Conservation (phyloP, 768 basidiomycete genomes). For the Mycena rosella region DNA sequence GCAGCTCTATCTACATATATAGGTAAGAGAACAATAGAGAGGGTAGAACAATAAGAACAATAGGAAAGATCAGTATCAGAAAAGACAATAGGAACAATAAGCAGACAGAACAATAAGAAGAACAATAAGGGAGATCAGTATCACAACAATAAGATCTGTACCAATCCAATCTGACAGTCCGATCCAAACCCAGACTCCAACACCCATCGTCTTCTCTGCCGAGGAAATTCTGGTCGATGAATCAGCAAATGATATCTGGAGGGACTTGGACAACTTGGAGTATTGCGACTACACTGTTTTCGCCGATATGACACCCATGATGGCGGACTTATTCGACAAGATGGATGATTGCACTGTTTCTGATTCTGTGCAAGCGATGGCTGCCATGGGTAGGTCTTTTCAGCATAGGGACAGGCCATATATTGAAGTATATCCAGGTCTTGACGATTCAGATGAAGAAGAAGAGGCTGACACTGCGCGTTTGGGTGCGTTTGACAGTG, state of each 20-base stretch:
- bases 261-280: neutral
- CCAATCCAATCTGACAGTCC: no score
- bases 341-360: neutral
- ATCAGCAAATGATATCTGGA: neutral
- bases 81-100: no score
- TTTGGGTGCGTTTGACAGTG: neutral
- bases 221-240: neutral
- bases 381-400: neutral
- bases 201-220: neutral
- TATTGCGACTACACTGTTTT: conserved; percentile 13
- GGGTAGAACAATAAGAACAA: no score
- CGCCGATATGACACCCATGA: neutral
- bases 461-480: neutral
- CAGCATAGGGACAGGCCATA: no score
- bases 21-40: no score
- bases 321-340: conserved; percentile 5
- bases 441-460: conserved; percentile 13
- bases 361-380: neutral
- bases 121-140: no score
- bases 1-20: no score
- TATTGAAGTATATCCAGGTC: no score
- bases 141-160: no score
- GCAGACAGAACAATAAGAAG: no score
- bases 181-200: no score
- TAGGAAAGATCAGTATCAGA: no score